phyloP scores from a whole-genome alignment of 2,329 filamentous ascomycete genomes.

The Leptographium wingfieldii region DNA sequence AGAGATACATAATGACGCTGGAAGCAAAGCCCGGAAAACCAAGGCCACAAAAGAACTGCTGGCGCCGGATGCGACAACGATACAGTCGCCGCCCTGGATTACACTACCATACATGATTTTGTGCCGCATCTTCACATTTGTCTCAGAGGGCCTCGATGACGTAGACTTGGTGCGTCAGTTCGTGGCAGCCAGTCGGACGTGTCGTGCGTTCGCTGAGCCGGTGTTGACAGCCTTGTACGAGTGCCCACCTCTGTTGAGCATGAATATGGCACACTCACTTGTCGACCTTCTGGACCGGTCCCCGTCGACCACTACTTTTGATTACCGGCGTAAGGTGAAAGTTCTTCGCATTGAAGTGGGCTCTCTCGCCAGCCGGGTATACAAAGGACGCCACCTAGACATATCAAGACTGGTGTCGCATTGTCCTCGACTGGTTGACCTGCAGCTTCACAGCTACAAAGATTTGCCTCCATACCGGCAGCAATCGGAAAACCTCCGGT shows the following conservation, averaged over 20 bases:
- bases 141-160: constrained; percentile 44
- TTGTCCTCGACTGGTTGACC: constrained; percentile 52
- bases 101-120: constrained; percentile 44
- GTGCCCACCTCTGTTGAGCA: constrained; percentile 47
- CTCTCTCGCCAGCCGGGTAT: constrained; percentile 38
- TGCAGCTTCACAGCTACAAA: constrained; percentile 59
- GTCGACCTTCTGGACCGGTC: constrained; percentile 41
- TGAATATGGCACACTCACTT: constrained; percentile 31
- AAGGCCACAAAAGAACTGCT: neutral
- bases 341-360: constrained; percentile 57
- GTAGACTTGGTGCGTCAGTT: constrained; percentile 44
- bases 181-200: constrained; percentile 47
- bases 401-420: constrained; percentile 41
- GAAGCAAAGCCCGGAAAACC: neutral
- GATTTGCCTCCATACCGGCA: constrained; percentile 56
- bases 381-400: constrained; percentile 35
- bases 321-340: constrained; percentile 61
- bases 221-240: constrained; percentile 62
- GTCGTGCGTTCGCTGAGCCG: constrained; percentile 55
- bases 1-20: neutral
- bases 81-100: neutral
- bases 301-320: constrained; percentile 34
- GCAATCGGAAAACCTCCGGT: constrained; percentile 45
- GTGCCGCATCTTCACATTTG: constrained; percentile 55
- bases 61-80: neutral